These are phyloP conservation scores for Hypoxylon sp. DNA, from an alignment of 2,329 filamentous ascomycete genomes.

Conservation along the genomic window DNA sequence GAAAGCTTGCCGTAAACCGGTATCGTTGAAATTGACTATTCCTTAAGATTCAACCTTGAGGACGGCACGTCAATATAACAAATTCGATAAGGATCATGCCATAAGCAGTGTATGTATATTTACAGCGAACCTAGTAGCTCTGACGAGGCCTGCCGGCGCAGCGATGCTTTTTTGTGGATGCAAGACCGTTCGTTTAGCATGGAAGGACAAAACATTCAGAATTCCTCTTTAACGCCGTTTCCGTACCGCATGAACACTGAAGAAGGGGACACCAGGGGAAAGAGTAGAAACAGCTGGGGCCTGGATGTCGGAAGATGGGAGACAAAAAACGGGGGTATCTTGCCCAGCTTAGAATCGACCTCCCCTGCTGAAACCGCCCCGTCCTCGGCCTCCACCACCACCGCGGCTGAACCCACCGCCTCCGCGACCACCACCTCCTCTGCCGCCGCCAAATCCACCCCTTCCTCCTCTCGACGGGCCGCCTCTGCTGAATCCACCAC, in stretches of 20 bases:
- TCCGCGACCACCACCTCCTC: conserved; percentile 69
- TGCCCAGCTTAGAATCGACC: conserved; percentile 40
- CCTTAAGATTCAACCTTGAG: background rate
- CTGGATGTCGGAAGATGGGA: conserved; percentile 1
- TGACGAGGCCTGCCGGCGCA: background rate
- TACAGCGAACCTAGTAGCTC: conserved; percentile 10
- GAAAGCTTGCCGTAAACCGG: background rate
- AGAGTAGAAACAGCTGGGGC: background rate
- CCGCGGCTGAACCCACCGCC: conserved; percentile 59
- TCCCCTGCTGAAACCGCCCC: conserved; percentile 54
- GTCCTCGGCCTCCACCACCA: conserved; percentile 51
- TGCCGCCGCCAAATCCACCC: conserved; percentile 60
- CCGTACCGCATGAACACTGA: conserved; percentile 46
- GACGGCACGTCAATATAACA: background rate
- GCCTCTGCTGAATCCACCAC: conserved; percentile 67
- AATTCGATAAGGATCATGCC: background rate
- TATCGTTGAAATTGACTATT: background rate
- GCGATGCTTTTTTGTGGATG: conserved; percentile 8
- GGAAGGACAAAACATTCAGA: conserved; percentile 14
- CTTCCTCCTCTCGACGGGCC: conserved; percentile 63
- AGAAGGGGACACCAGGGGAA: conserved; percentile 9
- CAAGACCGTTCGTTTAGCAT: conserved; percentile 3
- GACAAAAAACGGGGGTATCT: conserved; percentile 28
- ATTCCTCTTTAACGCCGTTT: conserved; percentile 49
- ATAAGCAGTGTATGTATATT: conserved; percentile 11